Conservation (phyloP, 345 rosid genomes). For the Balakata baccata region DNA sequence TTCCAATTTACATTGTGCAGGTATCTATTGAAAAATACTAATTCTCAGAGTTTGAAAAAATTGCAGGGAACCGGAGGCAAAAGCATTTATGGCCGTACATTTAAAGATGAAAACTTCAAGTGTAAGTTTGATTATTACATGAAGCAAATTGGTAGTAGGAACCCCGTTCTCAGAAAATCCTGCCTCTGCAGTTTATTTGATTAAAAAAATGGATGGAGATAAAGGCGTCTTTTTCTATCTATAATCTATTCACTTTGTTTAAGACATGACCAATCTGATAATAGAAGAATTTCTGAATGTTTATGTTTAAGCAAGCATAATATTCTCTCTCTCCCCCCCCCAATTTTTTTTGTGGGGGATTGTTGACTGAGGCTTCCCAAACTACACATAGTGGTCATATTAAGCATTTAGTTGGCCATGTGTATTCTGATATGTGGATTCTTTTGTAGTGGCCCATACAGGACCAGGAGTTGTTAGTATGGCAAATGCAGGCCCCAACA, state of each 20-base stretch:
- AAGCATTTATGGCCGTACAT: conserved; percentile 91
- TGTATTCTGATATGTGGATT: conserved; percentile 17
- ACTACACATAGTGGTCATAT: background rate
- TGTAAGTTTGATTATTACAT: conserved; percentile 51
- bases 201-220: background rate
- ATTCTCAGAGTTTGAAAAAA: conserved; percentile 23
- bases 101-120: conserved; percentile 95
- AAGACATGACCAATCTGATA: background rate
- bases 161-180: background rate
- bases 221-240: background rate
- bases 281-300: too few species aligned
- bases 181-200: background rate
- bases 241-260: background rate
- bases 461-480: conserved; percentile 97
- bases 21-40: conserved; percentile 6
- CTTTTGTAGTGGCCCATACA: conserved; percentile 66
- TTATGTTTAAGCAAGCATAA: too few species aligned
- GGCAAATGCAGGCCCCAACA: conserved; percentile 99
- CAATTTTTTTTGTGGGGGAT: background rate
- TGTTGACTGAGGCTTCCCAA: background rate
- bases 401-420: background rate
- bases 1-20: background rate
- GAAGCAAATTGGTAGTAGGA: background rate
- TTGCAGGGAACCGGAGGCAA: conserved; percentile 99
- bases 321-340: too few species aligned